Evolutionary conservation across 208 protist species (phyloP), one percentile per base, ranked within the genome.

Genomic region (Leishmania mexicana): DNA sequence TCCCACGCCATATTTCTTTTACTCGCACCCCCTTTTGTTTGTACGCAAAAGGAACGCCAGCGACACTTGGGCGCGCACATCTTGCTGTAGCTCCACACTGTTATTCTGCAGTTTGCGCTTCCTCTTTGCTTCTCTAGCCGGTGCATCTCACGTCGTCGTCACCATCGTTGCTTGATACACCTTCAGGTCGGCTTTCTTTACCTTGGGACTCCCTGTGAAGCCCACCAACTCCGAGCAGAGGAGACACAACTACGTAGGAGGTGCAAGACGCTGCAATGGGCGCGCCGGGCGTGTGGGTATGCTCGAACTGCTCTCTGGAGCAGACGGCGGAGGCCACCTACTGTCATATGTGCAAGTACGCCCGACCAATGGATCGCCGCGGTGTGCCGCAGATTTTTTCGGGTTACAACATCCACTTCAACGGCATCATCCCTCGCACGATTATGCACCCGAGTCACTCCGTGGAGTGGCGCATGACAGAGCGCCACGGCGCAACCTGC

Each of bases 391-490:
- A 98, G 85, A 93, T 98, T 72, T 98, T 98, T 86, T 81, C 92
- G 24, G 93, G 92, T 40, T 94, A 92, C 85, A 75, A 73, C 19
- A 87, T 98, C n/a, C 92, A 96, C 85, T 98, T 98, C 83, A 98
- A 98, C 85, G 95, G 95, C 45, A 89, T 98, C 68, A 94, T 98
- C 79, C 92, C 95, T 24, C 93, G 92, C 71, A 96, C 88, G 28
- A 77, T 96, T 53, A 81, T 89, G 24, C 95, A 98, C 84, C 93
- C 92, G 57, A 96, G 93, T 81, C 95, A 98, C 80, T 86, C 92
- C 21, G 89, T 96, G 28, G 95, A 98, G 88, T 98, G 95, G 93
- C 93, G 95, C 70, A 96, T 98, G 95, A 93, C 93, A 42, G 93
- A 98, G 86, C 88, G 93, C 8, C 95, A 98, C 80, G 95, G 95